phyloP scores from a whole-genome alignment of 2,329 filamentous ascomycete genomes.

The Didymella sp. region DNA sequence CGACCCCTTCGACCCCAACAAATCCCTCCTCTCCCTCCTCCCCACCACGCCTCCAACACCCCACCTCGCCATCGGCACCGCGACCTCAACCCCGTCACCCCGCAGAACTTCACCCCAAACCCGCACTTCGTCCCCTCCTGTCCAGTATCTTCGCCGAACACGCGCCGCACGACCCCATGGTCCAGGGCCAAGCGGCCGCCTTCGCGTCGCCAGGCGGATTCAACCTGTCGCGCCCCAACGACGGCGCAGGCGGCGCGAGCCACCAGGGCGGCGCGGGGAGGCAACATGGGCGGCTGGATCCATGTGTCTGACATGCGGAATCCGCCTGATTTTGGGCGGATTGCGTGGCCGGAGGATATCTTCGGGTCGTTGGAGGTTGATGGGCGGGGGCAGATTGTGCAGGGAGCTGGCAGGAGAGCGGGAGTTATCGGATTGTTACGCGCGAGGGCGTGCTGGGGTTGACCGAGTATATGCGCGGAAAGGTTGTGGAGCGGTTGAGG shows the following conservation, averaged over 20 bases:
- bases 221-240: conserved; percentile 53
- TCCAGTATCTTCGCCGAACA: conserved; percentile 63
- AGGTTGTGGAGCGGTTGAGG: conserved; percentile 28
- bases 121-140: conserved; percentile 62
- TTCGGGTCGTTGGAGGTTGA: conserved; percentile 70
- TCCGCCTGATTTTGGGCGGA: conserved; percentile 69
- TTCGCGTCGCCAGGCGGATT: conserved; percentile 66
- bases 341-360: conserved; percentile 71
- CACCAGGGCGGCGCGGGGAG: conserved; percentile 65
- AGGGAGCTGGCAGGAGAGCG: conserved; percentile 66
- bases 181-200: conserved; percentile 65
- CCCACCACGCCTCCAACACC: conserved; percentile 61
- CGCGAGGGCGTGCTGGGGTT: conserved; percentile 60
- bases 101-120: conserved; percentile 64
- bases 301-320: conserved; percentile 67
- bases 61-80: conserved; percentile 62
- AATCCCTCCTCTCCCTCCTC: conserved; percentile 63
- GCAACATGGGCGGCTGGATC: conserved; percentile 66
- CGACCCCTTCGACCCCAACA: conserved; percentile 49
- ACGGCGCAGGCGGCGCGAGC: conserved; percentile 62
- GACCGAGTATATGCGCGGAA: conserved; percentile 34
- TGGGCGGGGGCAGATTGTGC: conserved; percentile 62
- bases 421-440: conserved; percentile 68
- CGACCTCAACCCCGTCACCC: conserved; percentile 63
- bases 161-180: conserved; percentile 63